phyloP scores from a whole-genome alignment of 2,329 filamentous ascomycete species.

The Fusarium tanahbumbuense region DNA sequence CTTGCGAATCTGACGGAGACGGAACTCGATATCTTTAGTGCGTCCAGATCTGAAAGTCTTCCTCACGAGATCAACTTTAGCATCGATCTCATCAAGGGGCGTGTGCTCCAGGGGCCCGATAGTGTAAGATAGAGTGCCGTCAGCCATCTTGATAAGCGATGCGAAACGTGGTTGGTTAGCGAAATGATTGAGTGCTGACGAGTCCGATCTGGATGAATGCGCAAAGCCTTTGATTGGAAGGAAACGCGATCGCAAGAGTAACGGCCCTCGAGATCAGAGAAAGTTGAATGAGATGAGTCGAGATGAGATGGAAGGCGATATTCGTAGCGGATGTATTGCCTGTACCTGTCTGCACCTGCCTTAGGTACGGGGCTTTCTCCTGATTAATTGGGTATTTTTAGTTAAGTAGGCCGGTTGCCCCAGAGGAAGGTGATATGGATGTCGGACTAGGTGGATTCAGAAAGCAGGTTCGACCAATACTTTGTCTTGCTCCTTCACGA shows the following conservation, averaged over 20 bases:
- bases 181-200: conserved; percentile 24
- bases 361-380: conserved; percentile 13
- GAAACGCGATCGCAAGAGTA: neutral
- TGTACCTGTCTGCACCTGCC: neutral
- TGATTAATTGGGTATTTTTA: conserved; percentile 21
- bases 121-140: conserved; percentile 54
- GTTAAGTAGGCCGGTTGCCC: neutral
- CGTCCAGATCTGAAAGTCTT: conserved; percentile 80
- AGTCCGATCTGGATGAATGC: neutral
- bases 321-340: neutral
- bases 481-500: conserved; percentile 1
- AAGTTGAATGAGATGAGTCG: neutral
- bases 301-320: conserved; percentile 2
- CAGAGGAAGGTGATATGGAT: conserved; percentile 10
- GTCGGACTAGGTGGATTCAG: conserved; percentile 4
- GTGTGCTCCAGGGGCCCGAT: conserved; percentile 69
- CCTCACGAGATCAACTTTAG: conserved; percentile 69
- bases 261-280: neutral
- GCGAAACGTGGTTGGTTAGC: conserved; percentile 23
- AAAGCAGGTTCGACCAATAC: conserved; percentile 5
- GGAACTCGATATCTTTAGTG: conserved; percentile 85
- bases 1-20: conserved; percentile 87
- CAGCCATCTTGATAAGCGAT: conserved; percentile 45
- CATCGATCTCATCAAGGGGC: conserved; percentile 72
- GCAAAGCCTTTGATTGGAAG: neutral